These are phyloP conservation scores for Neurospora sp. DNA, from an alignment of 495 filamentous ascomycete genomes.

Conservation along the genomic window DNA sequence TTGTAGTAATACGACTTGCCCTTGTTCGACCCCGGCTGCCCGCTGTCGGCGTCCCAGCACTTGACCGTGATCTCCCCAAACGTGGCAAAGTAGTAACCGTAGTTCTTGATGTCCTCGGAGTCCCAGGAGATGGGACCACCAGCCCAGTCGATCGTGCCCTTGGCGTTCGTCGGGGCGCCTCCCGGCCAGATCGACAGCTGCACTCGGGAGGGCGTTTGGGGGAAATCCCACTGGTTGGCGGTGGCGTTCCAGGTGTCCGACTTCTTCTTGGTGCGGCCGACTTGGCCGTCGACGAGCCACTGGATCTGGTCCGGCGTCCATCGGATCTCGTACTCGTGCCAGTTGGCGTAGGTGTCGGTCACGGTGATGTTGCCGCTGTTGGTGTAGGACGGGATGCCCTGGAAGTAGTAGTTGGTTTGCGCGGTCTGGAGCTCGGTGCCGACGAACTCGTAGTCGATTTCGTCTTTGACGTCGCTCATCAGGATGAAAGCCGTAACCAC, in stretches of 20 bases:
- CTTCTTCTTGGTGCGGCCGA: conserved; percentile 62
- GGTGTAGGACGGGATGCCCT: conserved; percentile 78
- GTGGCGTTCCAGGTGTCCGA: conserved; percentile 77
- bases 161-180: conserved; percentile 63
- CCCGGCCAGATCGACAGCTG: conserved; percentile 96
- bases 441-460: conserved; percentile 95
- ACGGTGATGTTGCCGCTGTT: conserved; percentile 63
- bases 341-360: conserved; percentile 64
- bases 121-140: conserved; percentile 88
- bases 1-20: conserved; percentile 69
- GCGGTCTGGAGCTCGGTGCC: conserved; percentile 65
- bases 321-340: conserved; percentile 85
- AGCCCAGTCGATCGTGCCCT: conserved; percentile 86
- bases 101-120: conserved; percentile 63
- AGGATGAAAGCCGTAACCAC: conserved; percentile 96
- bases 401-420: conserved; percentile 96
- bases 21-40: conserved; percentile 48
- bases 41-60: conserved; percentile 66
- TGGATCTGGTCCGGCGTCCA: conserved; percentile 79
- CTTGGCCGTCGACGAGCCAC: conserved; percentile 76
- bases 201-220: conserved; percentile 87
- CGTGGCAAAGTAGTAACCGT: conserved; percentile 82
- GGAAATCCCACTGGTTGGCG: conserved; percentile 72
- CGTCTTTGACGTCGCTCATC: conserved; percentile 88
- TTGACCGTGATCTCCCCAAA: conserved; percentile 67